phyloP scores from a whole-genome alignment of 495 filamentous ascomycete genomes.

The Gamarada debralockiae region DNA sequence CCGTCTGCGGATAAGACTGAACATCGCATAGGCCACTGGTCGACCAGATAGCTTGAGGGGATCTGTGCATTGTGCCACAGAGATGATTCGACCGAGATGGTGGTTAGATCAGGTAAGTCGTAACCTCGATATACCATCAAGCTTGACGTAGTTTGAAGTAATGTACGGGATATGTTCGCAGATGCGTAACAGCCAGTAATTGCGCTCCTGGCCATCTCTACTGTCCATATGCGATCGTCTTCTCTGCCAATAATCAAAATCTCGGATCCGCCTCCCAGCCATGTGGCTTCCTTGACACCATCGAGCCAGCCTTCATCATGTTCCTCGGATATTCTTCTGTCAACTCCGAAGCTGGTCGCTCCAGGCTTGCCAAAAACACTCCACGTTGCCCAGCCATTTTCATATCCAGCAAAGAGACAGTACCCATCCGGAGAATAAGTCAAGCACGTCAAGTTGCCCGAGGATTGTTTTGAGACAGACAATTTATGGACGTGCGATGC shows the following conservation, averaged over 20 bases:
- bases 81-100: slow-evolving; percentile 86
- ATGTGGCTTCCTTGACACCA: slow-evolving; percentile 70
- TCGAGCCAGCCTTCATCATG: slow-evolving; percentile 71
- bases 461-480: slow-evolving; percentile 56
- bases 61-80: slow-evolving; percentile 92
- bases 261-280: slow-evolving; percentile 85
- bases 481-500: slow-evolving; percentile 76
- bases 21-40: slow-evolving; percentile 89
- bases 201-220: slow-evolving; percentile 90
- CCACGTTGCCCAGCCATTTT: slow-evolving; percentile 92
- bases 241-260: slow-evolving; percentile 65
- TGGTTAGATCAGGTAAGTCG: slow-evolving; percentile 82
- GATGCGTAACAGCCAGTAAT: slow-evolving; percentile 86
- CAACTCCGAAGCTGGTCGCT: slow-evolving; percentile 72
- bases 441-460: slow-evolving; percentile 70
- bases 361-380: slow-evolving; percentile 93
- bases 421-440: slow-evolving; percentile 95
- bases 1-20: slow-evolving; percentile 87
- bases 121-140: slow-evolving; percentile 92
- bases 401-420: slow-evolving; percentile 90
- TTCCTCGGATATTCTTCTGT: slow-evolving; percentile 53
- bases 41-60: slow-evolving; percentile 75
- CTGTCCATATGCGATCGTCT: slow-evolving; percentile 76
- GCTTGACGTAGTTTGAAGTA: slow-evolving; percentile 82
- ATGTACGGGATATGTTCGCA: slow-evolving; percentile 80